Conservation (phyloP, 2,329 filamentous ascomycete species). For the Catunica adiposa region DNA sequence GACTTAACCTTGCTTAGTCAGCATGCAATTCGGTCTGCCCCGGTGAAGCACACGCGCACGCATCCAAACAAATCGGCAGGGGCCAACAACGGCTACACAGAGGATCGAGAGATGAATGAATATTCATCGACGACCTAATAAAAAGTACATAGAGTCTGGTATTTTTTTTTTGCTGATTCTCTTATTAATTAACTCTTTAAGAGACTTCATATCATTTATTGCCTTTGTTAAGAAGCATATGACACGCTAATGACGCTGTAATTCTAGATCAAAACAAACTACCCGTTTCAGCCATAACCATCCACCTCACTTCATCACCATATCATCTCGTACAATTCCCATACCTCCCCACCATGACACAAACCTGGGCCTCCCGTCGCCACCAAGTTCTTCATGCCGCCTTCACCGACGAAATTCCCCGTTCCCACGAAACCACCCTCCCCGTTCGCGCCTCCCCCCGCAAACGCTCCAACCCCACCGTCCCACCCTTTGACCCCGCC, state of each 20-base stretch:
- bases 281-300: not conserved
- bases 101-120: too few species aligned
- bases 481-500: constrained; percentile 7
- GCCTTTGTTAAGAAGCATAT: too few species aligned
- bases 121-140: too few species aligned
- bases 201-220: too few species aligned
- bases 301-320: not conserved
- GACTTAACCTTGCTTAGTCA: not conserved
- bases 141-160: too few species aligned
- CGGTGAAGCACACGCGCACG: not conserved
- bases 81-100: not conserved
- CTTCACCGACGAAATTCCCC: constrained; percentile 35
- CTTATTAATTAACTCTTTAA: too few species aligned
- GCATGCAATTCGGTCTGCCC: not conserved
- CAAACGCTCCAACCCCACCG: constrained; percentile 3
- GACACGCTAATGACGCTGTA: not conserved
- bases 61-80: not conserved
- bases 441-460: constrained; percentile 12
- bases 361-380: constrained; percentile 22
- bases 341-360: constrained; percentile 3
- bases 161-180: too few species aligned
- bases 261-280: not conserved
- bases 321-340: not conserved
- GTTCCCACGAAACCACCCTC: not conserved
- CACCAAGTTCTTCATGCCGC: constrained; percentile 38